Evolutionary conservation across 306 rosid species (phyloP), one percentile per base, ranked within the genome.

Genomic region (Hippophae tibetana): DNA sequence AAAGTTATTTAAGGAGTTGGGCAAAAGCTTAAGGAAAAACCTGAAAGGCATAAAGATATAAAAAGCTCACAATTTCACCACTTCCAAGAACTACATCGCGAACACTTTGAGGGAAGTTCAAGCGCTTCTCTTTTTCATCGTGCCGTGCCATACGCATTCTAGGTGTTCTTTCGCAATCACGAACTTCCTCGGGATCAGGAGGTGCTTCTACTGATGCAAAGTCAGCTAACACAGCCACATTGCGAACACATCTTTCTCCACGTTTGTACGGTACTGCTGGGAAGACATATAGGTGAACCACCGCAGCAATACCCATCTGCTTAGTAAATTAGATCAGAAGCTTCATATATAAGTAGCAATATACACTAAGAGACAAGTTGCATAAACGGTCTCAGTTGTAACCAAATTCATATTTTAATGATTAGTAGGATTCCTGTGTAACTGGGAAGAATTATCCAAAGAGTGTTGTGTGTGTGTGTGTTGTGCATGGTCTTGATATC

Each of bases 261-360:
- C 94, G 89, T 70, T 84, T 88, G 82, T 93, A 93, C 72, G 99
- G 99, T 57, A 75, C 81, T 18, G 99, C 97, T 18, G 95, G 95
- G 72, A 93, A 93, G 68, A 82, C 93, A 71, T 93, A 86, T 55
- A 93, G 82, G 76, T 93, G 99, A 66, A 86, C 90, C 58, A 88
- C 85, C 64, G 99, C 95, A 69, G 97, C 97, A 68, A 93, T 64
- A 60, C 97, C 96, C 97, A 93, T 93, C 99, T 93, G 95, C 75
- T 69, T 54, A 60, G 67, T 74, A 64, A 74, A 41, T 68, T 62
- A 14, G 54, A 75, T 61, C 38, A 68, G 50, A 64, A 72, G 23
- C 62, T 69, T 45, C 42, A 65, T 58, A 50, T 63, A 13, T 31
- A 31, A 31, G 38, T 31, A 31, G 5, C 38, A 31, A 31, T 31